Evolutionary conservation across 2,329 filamentous ascomycete genomes (phyloP).

Genomic region (Celoporthe dispersa): DNA sequence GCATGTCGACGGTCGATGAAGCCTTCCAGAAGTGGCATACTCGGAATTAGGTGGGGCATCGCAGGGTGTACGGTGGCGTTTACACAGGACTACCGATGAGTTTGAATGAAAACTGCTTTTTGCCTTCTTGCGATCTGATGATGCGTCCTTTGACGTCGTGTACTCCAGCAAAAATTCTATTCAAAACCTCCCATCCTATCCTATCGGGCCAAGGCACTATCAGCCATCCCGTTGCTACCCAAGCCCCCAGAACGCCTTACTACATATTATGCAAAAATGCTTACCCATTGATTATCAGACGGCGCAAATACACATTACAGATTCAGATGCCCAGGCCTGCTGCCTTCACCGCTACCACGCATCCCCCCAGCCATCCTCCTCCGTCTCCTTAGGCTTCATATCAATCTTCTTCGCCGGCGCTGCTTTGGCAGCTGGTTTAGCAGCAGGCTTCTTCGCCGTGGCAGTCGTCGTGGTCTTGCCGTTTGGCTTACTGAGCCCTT

Average conservation of each 20-base stretch:
- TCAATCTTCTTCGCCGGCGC: slow-evolving; percentile 68
- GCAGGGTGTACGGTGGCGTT: slow-evolving; percentile 11
- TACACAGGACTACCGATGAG: neutral
- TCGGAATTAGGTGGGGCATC: neutral
- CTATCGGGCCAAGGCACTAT: neutral
- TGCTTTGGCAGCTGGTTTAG: slow-evolving; percentile 50
- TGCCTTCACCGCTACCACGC: slow-evolving; percentile 54
- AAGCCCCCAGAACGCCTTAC: slow-evolving; percentile 20
- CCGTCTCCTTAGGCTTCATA: slow-evolving; percentile 65
- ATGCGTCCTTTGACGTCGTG: neutral
- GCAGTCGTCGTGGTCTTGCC: slow-evolving; percentile 42
- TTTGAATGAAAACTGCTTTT: neutral
- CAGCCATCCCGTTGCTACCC: neutral
- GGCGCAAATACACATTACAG: slow-evolving; percentile 21
- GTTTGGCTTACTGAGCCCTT: slow-evolving; percentile 72
- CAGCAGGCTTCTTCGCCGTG: slow-evolving; percentile 46
- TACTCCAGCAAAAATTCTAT: neutral
- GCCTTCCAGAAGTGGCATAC: neutral
- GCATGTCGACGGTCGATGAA: neutral
- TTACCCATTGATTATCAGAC: neutral
- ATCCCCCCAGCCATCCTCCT: slow-evolving; percentile 66
- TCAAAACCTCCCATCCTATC: neutral
- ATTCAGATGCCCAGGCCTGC: neutral
- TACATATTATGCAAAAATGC: slow-evolving; percentile 16
- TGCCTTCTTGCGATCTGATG: neutral